These are phyloP conservation scores for Cokeromyces recurvatus DNA, from an alignment of 371 early-diverging fungal genomes.

Conservation along the genomic window DNA sequence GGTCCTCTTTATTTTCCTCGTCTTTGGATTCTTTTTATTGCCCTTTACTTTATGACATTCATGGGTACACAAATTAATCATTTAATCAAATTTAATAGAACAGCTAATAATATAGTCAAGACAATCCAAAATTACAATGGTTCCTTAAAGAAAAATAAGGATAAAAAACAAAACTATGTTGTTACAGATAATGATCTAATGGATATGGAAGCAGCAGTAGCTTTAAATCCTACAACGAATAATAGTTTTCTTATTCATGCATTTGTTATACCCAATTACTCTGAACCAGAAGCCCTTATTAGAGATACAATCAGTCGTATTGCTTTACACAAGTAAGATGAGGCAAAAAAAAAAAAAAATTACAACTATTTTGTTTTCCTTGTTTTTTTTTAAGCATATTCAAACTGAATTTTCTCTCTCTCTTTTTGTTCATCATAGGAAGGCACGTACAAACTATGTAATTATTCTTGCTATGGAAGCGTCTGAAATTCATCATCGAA, in stretches of 20 bases:
- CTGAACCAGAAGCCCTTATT: conserved; percentile 42
- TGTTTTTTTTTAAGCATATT: too few species aligned
- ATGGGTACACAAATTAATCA: conserved; percentile 34
- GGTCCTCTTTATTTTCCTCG: conserved; percentile 32
- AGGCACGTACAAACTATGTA: conserved; percentile 39
- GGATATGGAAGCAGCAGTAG: neutral
- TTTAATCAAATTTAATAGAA: conserved; percentile 29
- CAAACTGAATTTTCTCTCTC: too few species aligned
- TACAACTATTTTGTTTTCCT: too few species aligned
- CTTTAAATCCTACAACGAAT: too few species aligned
- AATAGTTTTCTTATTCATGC: conserved; percentile 25
- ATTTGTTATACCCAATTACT: conserved; percentile 61
- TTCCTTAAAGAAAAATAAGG: too few species aligned
- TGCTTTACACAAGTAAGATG: conserved; percentile 30
- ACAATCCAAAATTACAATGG: conserved; percentile 8
- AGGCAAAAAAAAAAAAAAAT: neutral
- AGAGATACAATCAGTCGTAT: conserved; percentile 35
- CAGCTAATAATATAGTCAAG: conserved; percentile 23
- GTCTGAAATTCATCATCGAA: conserved; percentile 47
- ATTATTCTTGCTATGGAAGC: conserved; percentile 75
- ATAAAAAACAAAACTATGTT: too few species aligned
- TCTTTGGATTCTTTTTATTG: conserved; percentile 26
- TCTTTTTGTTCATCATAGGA: conserved; percentile 9
- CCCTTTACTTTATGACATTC: conserved; percentile 25
- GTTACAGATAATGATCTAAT: neutral